These are phyloP conservation scores for Claviceps sorghi DNA, from an alignment of 2,329 filamentous ascomycete genomes.

Conservation along the genomic window DNA sequence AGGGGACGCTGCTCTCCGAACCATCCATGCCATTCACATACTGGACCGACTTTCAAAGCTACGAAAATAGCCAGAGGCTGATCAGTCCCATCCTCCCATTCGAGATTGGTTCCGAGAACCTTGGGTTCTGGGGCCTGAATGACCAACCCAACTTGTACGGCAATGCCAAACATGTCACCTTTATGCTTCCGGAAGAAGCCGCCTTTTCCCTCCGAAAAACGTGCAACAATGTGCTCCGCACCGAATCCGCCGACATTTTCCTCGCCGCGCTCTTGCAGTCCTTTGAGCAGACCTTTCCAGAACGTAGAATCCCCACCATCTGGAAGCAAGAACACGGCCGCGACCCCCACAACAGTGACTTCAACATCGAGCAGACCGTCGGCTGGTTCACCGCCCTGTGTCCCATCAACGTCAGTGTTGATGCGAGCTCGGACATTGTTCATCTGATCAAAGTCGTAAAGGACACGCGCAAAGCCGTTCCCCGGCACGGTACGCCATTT, in stretches of 20 bases:
- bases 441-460: slow-evolving; percentile 38
- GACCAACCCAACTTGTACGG: slow-evolving; percentile 29
- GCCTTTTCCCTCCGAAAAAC: slow-evolving; percentile 27
- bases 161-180: slow-evolving; percentile 26
- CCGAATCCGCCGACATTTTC: slow-evolving; percentile 38
- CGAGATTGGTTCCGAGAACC: slow-evolving; percentile 23
- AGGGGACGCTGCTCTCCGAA: slow-evolving; percentile 28
- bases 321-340: slow-evolving; percentile 41
- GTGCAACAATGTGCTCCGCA: slow-evolving; percentile 32
- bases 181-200: slow-evolving; percentile 27
- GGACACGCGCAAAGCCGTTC: slow-evolving; percentile 31
- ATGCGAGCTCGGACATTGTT: slow-evolving; percentile 32
- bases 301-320: slow-evolving; percentile 33
- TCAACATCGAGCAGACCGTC: slow-evolving; percentile 41
- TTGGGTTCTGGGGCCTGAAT: slow-evolving; percentile 32
- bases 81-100: slow-evolving; percentile 23
- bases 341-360: slow-evolving; percentile 26
- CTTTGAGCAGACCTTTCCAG: slow-evolving; percentile 39
- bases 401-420: slow-evolving; percentile 31
- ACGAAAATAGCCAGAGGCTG: slow-evolving; percentile 18
- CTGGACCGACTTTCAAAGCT: slow-evolving; percentile 33
- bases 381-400: slow-evolving; percentile 47
- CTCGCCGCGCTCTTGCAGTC: slow-evolving; percentile 39
- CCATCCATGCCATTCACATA: slow-evolving; percentile 32
- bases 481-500: slow-evolving; percentile 31